Evolutionary conservation across 2,329 filamentous ascomycete genomes (phyloP), one percentile per base, ranked within the genome.

Genomic region (Colletotrichum neosansevieriae): DNA sequence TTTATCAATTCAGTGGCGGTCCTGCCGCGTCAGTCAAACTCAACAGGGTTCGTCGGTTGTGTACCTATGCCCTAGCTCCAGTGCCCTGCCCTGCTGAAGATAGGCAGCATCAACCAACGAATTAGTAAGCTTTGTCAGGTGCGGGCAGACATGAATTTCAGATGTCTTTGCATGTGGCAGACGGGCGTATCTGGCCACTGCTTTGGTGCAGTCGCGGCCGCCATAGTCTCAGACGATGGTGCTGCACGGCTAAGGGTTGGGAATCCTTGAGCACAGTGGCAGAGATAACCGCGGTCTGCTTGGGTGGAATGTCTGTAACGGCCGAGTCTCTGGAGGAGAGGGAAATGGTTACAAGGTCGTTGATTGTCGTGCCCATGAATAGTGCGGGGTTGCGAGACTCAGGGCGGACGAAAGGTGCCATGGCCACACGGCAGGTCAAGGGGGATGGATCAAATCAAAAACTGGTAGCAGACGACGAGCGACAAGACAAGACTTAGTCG

Each of bases 271-370:
- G 47, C 38, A 36, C 42, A 45, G 38, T 32, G 58, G 50, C 58
- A 58, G 40, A 65, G 57, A 65, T 61, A 61, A 65, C 47, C 45
- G 38, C 38, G 38, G 40, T 38, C n/a, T n/a, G n/a, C n/a, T n/a
- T 2, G 47, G 19, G 47, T 29, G 21, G 4, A 21, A 21, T 21
- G 21, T 21, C 21, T 21, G 3, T 2, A 21, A 21, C 21, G 47
- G 54, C 47, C 47, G 54, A 59, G 54, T 50, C 54, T 58, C 45
- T 32, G 32, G 13, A 50, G 49, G n/a, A 40, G 51, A 51, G 40
- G 40, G 17, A 17, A 19, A 10, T 53, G 17, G 10, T 15, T n/a
- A n/a, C n/a, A n/a, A 15, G 10, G 36, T 44, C 54, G 45, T n/a
- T 34, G 44, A 38, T 51, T 34, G 36, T 44, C 44, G 53, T 24